Conservation (phyloP, 1,284 basidiomycete species). For the Grifola frondosa region DNA sequence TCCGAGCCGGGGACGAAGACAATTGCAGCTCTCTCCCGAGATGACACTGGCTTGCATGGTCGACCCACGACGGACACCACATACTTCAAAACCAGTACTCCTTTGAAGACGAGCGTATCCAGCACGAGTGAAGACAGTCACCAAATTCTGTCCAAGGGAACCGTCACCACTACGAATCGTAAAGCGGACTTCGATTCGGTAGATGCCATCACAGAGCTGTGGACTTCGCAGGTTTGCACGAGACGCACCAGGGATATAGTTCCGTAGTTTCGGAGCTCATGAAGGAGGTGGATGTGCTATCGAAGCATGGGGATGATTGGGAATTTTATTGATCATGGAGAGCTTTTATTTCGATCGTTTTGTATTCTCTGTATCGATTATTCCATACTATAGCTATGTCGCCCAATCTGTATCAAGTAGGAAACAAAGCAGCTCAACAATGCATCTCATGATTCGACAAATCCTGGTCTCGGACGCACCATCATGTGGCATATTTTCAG, state of each 20-base stretch:
- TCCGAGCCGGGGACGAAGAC: neutral
- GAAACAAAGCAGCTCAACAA: neutral
- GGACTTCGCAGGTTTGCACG: neutral
- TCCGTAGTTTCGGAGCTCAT: conserved; percentile 14
- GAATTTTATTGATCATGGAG: neutral
- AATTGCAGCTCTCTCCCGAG: neutral
- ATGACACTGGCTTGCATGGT: neutral
- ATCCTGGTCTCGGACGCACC: neutral
- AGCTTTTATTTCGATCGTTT: neutral
- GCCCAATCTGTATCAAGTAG: neutral
- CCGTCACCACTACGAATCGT: conserved; percentile 5
- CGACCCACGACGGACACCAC: too few relatives aligned
- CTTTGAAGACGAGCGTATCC: too few relatives aligned
- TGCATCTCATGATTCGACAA: neutral
- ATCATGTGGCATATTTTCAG: neutral
- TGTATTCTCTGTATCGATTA: neutral
- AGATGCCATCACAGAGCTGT: too few relatives aligned
- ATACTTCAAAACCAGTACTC: too few relatives aligned
- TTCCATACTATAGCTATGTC: neutral
- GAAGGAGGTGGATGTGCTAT: conserved; percentile 12
- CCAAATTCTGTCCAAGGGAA: conserved; percentile 12
- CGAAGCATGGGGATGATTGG: conserved; percentile 11
- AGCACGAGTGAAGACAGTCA: conserved; percentile 10
- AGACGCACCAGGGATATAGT: conserved; percentile 8
- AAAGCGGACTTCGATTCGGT: neutral